Conservation (phyloP, 2,329 filamentous ascomycete genomes). For the Shiraia sp. region DNA sequence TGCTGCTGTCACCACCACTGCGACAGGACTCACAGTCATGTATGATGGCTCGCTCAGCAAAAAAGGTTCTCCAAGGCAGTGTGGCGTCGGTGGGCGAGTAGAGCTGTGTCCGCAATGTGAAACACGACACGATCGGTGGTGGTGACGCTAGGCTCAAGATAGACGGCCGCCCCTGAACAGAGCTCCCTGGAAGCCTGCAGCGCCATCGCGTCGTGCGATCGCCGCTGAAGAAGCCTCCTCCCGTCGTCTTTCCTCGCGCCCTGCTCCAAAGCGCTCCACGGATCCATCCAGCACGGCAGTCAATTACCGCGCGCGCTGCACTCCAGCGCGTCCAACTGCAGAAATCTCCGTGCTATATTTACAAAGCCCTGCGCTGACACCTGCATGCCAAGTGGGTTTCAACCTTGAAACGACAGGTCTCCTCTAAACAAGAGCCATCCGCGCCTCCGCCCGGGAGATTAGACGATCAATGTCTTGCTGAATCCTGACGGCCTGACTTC, state of each 20-base stretch:
- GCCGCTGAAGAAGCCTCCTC: conserved; percentile 19
- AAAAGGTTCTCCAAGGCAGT: conserved; percentile 16
- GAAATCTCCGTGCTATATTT: conserved; percentile 36
- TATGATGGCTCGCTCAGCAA: too few species aligned
- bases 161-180: conserved; percentile 23
- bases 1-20: too few species aligned
- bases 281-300: conserved; percentile 7
- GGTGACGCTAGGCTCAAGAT: conserved; percentile 12
- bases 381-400: conserved; percentile 42
- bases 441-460: conserved; percentile 44
- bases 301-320: conserved; percentile 3
- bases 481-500: conserved; percentile 42
- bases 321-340: conserved; percentile 17
- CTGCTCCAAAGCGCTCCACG: conserved; percentile 1
- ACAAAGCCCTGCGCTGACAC: conserved; percentile 38
- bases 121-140: conserved; percentile 9
- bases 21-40: too few species aligned
- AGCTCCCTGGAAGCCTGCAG: conserved; percentile 22
- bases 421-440: conserved; percentile 46
- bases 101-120: conserved; percentile 8
- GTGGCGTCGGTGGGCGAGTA: conserved; percentile 40
- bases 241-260: conserved; percentile 5
- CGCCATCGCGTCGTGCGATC: conserved; percentile 38
- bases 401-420: conserved; percentile 39
- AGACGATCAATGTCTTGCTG: conserved; percentile 47